These are phyloP conservation scores for Recurvomyces mirabilis DNA, from an alignment of 495 filamentous ascomycete genomes.

Conservation along the genomic window DNA sequence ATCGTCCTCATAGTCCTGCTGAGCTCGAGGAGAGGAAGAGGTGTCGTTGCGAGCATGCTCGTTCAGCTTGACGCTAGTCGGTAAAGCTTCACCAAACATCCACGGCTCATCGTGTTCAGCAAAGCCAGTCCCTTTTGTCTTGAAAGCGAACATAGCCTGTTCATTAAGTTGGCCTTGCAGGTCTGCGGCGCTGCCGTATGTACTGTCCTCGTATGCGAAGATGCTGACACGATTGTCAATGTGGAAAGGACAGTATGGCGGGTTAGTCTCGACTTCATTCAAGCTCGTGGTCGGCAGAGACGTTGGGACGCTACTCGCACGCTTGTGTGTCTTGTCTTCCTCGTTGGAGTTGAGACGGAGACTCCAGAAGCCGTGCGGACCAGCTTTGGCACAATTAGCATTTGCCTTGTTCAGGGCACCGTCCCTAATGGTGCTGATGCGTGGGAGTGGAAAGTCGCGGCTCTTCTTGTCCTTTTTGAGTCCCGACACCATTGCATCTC, in stretches of 20 bases:
- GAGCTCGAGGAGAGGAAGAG: not conserved
- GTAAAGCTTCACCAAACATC: slow-evolving; percentile 14
- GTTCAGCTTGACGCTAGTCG: slow-evolving; percentile 9
- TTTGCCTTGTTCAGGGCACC: not conserved
- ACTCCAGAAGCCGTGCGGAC: slow-evolving; percentile 19
- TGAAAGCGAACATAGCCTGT: not conserved
- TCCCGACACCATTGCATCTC: slow-evolving; percentile 1
- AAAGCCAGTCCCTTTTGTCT: slow-evolving; percentile 2
- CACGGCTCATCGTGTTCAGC: slow-evolving; percentile 6
- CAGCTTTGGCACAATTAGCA: not conserved
- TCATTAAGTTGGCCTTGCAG: not conserved
- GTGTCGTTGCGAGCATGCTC: not conserved
- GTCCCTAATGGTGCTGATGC: slow-evolving; percentile 5
- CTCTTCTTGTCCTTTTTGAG: slow-evolving; percentile 13
- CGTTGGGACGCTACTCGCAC: not conserved
- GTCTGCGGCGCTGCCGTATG: not conserved
- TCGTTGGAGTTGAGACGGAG: not conserved
- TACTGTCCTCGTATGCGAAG: slow-evolving; percentile 15
- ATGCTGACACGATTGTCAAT: slow-evolving; percentile 18
- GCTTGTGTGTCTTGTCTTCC: not conserved
- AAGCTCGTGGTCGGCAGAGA: not conserved
- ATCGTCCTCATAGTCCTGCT: not conserved
- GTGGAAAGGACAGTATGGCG: slow-evolving; percentile 23
- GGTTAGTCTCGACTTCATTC: slow-evolving; percentile 21
- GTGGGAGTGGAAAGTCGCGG: slow-evolving; percentile 10